These are phyloP conservation scores for Fusarium tuaranense DNA, from an alignment of 2,329 filamentous ascomycete species.

Conservation along the genomic window DNA sequence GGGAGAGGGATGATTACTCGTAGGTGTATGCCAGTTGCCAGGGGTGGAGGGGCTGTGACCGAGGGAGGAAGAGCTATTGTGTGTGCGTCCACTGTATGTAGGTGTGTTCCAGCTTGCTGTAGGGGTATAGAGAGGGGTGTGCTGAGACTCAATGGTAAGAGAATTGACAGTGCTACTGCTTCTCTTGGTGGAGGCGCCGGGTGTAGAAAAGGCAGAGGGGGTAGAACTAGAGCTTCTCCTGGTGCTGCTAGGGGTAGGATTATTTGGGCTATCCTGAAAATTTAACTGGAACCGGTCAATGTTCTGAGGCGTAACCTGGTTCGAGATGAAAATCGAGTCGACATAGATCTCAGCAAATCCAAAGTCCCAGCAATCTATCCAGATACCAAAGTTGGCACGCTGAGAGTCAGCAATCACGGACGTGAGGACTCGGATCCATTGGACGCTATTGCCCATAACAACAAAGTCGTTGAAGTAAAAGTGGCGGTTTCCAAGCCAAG, in stretches of 20 bases:
- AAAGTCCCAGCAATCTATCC: background rate
- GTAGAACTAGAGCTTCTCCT: background rate
- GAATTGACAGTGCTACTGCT: background rate
- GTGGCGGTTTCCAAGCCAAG: background rate
- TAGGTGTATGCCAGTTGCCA: background rate
- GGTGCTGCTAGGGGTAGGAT: background rate
- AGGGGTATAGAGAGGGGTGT: background rate
- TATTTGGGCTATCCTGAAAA: background rate
- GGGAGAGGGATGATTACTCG: background rate
- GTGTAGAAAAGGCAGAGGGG: background rate
- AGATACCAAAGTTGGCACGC: constrained; percentile 14
- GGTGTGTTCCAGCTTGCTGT: background rate
- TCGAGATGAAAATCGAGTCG: constrained; percentile 23
- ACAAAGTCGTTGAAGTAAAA: constrained; percentile 14
- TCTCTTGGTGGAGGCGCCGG: background rate
- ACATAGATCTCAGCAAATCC: constrained; percentile 5
- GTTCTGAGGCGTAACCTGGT: constrained; percentile 14
- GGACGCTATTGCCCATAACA: background rate
- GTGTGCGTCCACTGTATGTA: background rate
- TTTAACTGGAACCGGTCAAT: constrained; percentile 14
- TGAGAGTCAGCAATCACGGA: background rate
- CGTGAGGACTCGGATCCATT: constrained; percentile 13
- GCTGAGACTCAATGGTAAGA: background rate
- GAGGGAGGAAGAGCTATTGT: background rate
- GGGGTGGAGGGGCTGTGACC: background rate